Conservation (phyloP, 148 eudicot species). For the Euryodendron excelsum region DNA sequence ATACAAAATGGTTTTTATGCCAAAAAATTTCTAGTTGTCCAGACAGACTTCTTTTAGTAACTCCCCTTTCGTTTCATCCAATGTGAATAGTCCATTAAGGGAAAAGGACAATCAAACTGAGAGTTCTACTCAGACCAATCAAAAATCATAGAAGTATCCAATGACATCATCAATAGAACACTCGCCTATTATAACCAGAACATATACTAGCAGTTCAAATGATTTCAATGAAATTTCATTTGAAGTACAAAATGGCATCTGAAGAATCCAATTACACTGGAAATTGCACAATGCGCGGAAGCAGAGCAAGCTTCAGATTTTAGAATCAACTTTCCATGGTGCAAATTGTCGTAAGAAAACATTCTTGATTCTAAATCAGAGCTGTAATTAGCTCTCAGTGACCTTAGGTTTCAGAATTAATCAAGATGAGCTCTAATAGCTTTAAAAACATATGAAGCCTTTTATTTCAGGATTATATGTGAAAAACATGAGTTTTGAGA, state of each 20-base stretch:
- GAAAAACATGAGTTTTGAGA: neutral
- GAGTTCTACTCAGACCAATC: neutral
- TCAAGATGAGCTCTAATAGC: too few relatives aligned
- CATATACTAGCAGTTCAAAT: neutral
- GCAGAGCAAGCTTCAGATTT: neutral
- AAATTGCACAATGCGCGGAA: neutral
- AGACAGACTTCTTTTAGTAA: neutral
- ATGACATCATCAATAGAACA: neutral
- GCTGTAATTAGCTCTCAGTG: neutral
- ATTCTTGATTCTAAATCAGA: neutral
- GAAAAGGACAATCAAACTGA: neutral
- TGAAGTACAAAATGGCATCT: neutral
- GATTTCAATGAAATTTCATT: neutral
- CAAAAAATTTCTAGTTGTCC: neutral
- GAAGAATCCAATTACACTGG: neutral
- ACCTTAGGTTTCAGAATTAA: too few relatives aligned
- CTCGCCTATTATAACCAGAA: too few relatives aligned
- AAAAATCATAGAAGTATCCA: neutral
- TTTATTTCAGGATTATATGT: neutral
- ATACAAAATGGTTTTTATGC: neutral
- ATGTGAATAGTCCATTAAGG: neutral
- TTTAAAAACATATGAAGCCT: neutral
- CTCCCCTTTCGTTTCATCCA: neutral
- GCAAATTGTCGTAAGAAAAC: neutral
- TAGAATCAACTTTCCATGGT: neutral